These are phyloP conservation scores for Phytophthora sojae DNA, from an alignment of 352 stramenopile genomes.

Conservation along the genomic window DNA sequence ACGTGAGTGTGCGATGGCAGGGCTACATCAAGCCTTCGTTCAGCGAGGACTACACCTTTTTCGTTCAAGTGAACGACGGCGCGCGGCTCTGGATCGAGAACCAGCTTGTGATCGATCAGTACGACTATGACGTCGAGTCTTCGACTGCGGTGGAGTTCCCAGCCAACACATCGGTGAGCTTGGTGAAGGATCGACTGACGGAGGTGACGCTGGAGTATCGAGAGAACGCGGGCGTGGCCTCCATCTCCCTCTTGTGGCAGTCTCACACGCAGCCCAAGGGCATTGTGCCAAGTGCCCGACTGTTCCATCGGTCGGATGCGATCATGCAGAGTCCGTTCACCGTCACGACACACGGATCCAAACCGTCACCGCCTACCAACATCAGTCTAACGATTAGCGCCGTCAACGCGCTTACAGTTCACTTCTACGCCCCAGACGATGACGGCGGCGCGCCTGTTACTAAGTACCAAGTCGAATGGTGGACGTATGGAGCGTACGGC, in stretches of 20 bases:
- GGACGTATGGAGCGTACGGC: slow-evolving; percentile 61
- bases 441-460: slow-evolving; percentile 89
- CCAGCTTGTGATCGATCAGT: slow-evolving; percentile 59
- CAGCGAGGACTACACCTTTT: slow-evolving; percentile 90
- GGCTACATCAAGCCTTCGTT: slow-evolving; percentile 94
- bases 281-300: slow-evolving; percentile 84
- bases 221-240: slow-evolving; percentile 90
- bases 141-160: slow-evolving; percentile 40
- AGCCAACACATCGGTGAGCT: slow-evolving; percentile 45
- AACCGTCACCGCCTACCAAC: slow-evolving; percentile 57
- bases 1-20: slow-evolving; percentile 95
- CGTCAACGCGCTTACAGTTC: slow-evolving; percentile 74
- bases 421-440: slow-evolving; percentile 84
- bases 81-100: slow-evolving; percentile 85
- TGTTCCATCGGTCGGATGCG: slow-evolving; percentile 83
- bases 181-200: slow-evolving; percentile 85
- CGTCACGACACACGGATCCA: slow-evolving; percentile 60
- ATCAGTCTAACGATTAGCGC: slow-evolving; percentile 55
- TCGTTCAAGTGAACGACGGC: slow-evolving; percentile 90
- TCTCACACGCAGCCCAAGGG: slow-evolving; percentile 89
- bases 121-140: slow-evolving; percentile 50
- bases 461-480: slow-evolving; percentile 92
- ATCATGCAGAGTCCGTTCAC: slow-evolving; percentile 77
- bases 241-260: slow-evolving; percentile 89
- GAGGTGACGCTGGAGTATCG: slow-evolving; percentile 94